Conservation (phyloP, 768 basidiomycete species). For the Leccinellum luteum region DNA sequence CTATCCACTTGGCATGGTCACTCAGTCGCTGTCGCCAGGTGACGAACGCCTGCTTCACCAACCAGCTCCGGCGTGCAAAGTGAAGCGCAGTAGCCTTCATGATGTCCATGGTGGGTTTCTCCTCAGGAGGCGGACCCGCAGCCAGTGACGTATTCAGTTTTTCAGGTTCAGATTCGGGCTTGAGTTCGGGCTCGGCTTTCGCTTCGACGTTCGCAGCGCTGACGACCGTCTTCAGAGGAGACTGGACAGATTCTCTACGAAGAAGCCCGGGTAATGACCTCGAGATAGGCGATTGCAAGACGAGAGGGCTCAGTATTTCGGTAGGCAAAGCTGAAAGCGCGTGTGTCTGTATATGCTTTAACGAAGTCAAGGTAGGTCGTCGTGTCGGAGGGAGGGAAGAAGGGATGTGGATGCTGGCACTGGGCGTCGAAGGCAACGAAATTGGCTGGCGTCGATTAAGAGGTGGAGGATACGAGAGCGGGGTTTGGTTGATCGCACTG, state of each 20-base stretch:
- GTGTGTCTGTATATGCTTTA: conserved; percentile 28
- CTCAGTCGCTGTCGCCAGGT: conserved; percentile 46
- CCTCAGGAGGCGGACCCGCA: background rate
- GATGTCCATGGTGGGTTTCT: conserved; percentile 21
- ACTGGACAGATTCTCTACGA: conserved; percentile 25
- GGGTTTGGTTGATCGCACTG: conserved; percentile 6
- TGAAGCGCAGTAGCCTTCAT: conserved; percentile 40
- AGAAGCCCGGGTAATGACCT: conserved; percentile 12
- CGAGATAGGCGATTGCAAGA: conserved; percentile 27
- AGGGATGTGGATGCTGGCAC: conserved; percentile 19
- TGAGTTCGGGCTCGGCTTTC: background rate
- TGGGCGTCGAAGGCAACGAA: conserved; percentile 35
- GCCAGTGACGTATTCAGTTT: conserved; percentile 4
- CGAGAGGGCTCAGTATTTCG: conserved; percentile 31
- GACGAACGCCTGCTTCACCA: conserved; percentile 42
- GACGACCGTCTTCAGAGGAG: conserved; percentile 22
- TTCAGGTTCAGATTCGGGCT: conserved; percentile 2
- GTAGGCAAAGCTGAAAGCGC: conserved; percentile 22
- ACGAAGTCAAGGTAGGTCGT: conserved; percentile 19
- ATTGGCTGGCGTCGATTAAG: conserved; percentile 30
- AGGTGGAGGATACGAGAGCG: conserved; percentile 25
- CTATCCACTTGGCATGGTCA: conserved; percentile 53
- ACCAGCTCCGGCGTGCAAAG: conserved; percentile 40
- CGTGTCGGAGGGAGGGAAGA: conserved; percentile 10
- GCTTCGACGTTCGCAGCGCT: conserved; percentile 11